A percentile compares a stretch with the other conserved stretches of the same genome.
phyloP scores from a whole-genome alignment of 2,329 filamentous ascomycete genomes.

The Fusarium hainanense region DNA sequence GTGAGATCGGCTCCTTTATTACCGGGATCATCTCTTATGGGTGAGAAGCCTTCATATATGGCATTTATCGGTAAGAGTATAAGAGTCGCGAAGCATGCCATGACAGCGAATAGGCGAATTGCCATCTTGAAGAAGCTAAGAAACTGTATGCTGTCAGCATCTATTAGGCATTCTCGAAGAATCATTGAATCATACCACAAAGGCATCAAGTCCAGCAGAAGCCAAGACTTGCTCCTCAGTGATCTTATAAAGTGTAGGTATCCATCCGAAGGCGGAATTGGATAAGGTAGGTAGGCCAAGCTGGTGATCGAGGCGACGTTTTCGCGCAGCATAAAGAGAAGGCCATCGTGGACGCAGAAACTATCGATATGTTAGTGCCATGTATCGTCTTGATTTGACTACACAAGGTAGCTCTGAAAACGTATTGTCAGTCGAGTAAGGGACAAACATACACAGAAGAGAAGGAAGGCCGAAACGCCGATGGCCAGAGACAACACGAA shows the following conservation, averaged over 20 bases:
- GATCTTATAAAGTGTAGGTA: slow-evolving; percentile 83
- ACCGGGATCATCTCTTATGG: not conserved
- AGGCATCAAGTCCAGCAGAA: slow-evolving; percentile 93
- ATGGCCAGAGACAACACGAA: slow-evolving; percentile 77
- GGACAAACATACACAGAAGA: slow-evolving; percentile 74
- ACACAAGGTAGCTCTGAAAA: not conserved
- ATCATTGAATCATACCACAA: slow-evolving; percentile 70
- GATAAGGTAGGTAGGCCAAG: slow-evolving; percentile 80
- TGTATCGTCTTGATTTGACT: no score
- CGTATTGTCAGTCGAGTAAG: not conserved
- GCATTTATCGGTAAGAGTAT: slow-evolving; percentile 89
- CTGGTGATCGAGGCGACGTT: slow-evolving; percentile 72
- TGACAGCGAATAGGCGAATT: slow-evolving; percentile 80
- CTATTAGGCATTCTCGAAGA: not conserved
- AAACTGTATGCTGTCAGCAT: slow-evolving; percentile 63
- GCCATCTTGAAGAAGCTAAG: slow-evolving; percentile 96
- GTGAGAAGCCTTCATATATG: slow-evolving; percentile 56
- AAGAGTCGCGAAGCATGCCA: slow-evolving; percentile 82
- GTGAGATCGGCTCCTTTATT: not conserved
- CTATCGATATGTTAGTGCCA: slow-evolving; percentile 55
- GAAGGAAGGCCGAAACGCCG: slow-evolving; percentile 76
- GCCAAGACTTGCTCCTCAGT: slow-evolving; percentile 90
- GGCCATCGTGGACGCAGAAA: slow-evolving; percentile 92
- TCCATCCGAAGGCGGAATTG: slow-evolving; percentile 91
- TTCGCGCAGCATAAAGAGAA: slow-evolving; percentile 87